Percentiles rank a stretch among this genome's conserved stretches.
Evolutionary conservation across 768 basidiomycete genomes (phyloP).

Genomic region (Tylopilus plumbeoviolaceoides): DNA sequence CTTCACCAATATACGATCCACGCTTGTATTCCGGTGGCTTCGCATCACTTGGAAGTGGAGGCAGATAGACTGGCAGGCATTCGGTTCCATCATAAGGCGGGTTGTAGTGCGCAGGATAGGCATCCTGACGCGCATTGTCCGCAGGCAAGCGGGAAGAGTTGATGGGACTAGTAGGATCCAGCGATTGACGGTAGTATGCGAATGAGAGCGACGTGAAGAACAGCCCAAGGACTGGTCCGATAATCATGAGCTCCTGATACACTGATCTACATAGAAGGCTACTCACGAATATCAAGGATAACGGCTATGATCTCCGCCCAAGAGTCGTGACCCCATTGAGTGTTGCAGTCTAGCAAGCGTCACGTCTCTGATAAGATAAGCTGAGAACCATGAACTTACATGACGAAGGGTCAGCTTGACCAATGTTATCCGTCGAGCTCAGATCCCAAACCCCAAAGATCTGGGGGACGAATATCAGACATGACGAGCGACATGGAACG

Average conservation of each 20-base stretch:
- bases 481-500: neutral
- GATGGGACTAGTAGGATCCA: slow-evolving; percentile 59
- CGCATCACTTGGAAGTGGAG: slow-evolving; percentile 45
- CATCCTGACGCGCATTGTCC: slow-evolving; percentile 35
- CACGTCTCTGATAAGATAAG: slow-evolving; percentile 1
- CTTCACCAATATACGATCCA: slow-evolving; percentile 29
- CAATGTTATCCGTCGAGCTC: slow-evolving; percentile 28
- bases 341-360: slow-evolving; percentile 52
- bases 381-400: slow-evolving; percentile 37
- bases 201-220: slow-evolving; percentile 67
- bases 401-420: slow-evolving; percentile 35
- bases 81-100: slow-evolving; percentile 45
- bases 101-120: slow-evolving; percentile 51
- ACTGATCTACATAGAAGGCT: too few species aligned
- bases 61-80: slow-evolving; percentile 38
- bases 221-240: slow-evolving; percentile 45
- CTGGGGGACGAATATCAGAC: slow-evolving; percentile 21
- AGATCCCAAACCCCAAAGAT: slow-evolving; percentile 57
- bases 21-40: slow-evolving; percentile 52
- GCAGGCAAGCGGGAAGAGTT: slow-evolving; percentile 46
- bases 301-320: slow-evolving; percentile 66
- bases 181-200: slow-evolving; percentile 69
- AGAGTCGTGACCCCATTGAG: slow-evolving; percentile 58
- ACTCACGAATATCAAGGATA: slow-evolving; percentile 55
- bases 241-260: neutral